These are phyloP conservation scores for Ogataea pilisensis DNA, from an alignment of 805 yeast genomes.

Conservation along the genomic window DNA sequence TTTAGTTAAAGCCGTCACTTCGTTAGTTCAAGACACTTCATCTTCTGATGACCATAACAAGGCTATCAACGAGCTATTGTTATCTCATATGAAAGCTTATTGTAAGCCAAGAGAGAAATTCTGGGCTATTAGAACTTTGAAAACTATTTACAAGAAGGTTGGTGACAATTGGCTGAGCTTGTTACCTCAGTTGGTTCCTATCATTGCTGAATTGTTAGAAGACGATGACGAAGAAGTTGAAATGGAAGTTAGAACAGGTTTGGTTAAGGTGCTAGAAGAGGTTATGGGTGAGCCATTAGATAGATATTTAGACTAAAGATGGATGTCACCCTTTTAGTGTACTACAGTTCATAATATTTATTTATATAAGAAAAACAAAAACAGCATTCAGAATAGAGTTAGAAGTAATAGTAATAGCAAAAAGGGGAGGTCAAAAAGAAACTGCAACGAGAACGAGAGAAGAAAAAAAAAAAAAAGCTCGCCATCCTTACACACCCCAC, in stretches of 20 bases:
- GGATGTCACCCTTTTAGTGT: no score
- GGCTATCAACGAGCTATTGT: conserved; percentile 57
- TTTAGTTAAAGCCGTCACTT: conserved; percentile 72
- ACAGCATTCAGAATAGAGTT: no score
- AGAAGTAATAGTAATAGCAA: no score
- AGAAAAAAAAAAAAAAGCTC: no score
- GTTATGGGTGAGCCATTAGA: conserved; percentile 95
- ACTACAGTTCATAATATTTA: no score
- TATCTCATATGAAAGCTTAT: conserved; percentile 64
- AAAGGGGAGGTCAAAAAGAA: no score
- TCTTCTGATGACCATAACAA: conserved; percentile 70
- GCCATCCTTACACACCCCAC: no score
- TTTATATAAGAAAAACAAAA: no score
- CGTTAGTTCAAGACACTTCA: conserved; percentile 64
- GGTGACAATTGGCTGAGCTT: conserved; percentile 93
- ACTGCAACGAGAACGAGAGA: no score
- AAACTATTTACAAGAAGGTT: conserved; percentile 78
- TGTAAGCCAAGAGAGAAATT: conserved; percentile 56
- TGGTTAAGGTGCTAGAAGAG: conserved; percentile 86
- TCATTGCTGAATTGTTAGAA: conserved; percentile 90
- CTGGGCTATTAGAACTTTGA: conserved; percentile 79
- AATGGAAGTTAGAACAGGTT: conserved; percentile 81
- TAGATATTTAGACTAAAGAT: conserved; percentile 56
- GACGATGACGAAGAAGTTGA: conserved; percentile 95
- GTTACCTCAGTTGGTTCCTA: conserved; percentile 92